phyloP scores from a whole-genome alignment of 176 grass and related monocot species.

The Leersia perrieri region DNA sequence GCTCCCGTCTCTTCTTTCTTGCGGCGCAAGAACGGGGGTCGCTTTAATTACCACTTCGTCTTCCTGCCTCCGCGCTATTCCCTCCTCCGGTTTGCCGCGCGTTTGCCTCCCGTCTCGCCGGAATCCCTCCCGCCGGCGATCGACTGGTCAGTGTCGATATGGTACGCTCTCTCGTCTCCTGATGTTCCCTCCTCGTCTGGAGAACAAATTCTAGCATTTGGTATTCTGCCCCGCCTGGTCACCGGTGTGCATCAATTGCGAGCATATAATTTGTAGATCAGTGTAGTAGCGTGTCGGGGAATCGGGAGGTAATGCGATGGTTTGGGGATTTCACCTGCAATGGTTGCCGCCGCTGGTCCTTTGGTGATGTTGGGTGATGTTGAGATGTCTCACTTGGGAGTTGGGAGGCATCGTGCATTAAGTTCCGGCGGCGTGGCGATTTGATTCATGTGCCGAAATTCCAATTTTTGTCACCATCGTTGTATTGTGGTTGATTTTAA shows the following conservation, averaged over 20 bases:
- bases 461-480: too few relatives aligned
- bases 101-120: neutral
- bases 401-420: neutral
- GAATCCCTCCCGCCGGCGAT: neutral
- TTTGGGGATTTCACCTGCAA: neutral
- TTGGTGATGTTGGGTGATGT: neutral
- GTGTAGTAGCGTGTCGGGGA: neutral
- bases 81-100: neutral
- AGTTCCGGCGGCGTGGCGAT: neutral
- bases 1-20: constrained; percentile 7
- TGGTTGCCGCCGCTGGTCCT: neutral
- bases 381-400: neutral
- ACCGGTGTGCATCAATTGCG: neutral
- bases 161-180: neutral
- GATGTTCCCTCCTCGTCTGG: neutral
- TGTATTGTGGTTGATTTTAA: too few relatives aligned
- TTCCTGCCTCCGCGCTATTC: neutral
- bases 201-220: neutral
- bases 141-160: neutral
- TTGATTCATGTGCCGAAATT: too few relatives aligned
- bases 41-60: neutral
- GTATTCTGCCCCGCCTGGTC: neutral
- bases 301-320: too few relatives aligned
- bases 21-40: neutral
- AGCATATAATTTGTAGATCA: neutral